A percentile compares a stretch with the other conserved stretches of the same genome.
Evolutionary conservation across 805 yeast species (phyloP).

Genomic region (Candida ficus): DNA sequence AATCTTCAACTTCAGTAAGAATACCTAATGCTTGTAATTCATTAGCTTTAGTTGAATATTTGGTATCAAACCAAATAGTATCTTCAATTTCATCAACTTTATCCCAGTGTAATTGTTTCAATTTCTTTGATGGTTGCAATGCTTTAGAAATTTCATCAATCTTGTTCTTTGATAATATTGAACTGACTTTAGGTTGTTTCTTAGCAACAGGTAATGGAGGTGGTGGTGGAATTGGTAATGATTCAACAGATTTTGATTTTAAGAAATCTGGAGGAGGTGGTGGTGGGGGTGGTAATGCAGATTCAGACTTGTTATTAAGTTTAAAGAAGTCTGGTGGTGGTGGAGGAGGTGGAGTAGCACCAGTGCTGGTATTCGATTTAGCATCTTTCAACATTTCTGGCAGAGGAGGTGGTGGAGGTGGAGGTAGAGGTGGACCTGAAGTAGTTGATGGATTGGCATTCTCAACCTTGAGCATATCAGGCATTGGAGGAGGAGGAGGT

Average conservation of each 20-base stretch:
- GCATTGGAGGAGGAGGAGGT: conserved; percentile 1
- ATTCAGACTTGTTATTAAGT: not conserved
- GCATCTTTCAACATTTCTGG: not conserved
- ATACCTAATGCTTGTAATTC: conserved; percentile 56
- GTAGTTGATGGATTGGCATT: too few species aligned
- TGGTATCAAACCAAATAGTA: conserved; percentile 57
- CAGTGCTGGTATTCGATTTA: too few species aligned
- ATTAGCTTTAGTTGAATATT: conserved; percentile 40
- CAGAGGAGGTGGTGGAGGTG: conserved; percentile 1
- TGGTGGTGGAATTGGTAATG: conserved; percentile 18
- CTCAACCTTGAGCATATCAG: not conserved
- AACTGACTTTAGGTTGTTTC: not conserved
- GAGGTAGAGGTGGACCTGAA: conserved; percentile 3
- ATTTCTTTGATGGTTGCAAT: conserved; percentile 42
- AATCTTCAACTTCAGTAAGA: conserved; percentile 55
- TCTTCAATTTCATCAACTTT: conserved; percentile 52
- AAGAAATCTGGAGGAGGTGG: conserved; percentile 7
- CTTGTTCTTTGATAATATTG: not conserved
- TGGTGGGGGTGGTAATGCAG: conserved; percentile 4
- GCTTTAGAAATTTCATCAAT: conserved; percentile 13
- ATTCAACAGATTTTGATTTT: conserved; percentile 1
- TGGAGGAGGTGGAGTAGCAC: conserved; percentile 3
- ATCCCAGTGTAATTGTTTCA: conserved; percentile 84
- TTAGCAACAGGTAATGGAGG: conserved; percentile 8
- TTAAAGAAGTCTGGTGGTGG: not conserved